These are phyloP conservation scores for Metschnikowia cerradonensis DNA, from an alignment of 805 yeast species.

Conservation along the genomic window DNA sequence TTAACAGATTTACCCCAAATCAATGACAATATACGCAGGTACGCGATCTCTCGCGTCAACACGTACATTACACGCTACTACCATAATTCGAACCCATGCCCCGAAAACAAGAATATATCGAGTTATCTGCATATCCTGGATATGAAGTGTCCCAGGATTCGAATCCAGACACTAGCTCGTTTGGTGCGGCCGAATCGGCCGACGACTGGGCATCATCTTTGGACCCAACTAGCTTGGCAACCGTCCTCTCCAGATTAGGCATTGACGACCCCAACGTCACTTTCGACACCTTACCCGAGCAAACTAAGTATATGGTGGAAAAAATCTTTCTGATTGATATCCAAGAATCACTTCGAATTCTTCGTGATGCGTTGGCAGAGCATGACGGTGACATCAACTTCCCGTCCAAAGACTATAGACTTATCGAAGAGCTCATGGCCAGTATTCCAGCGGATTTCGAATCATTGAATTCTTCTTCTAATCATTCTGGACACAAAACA, in stretches of 20 bases:
- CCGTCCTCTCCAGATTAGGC: conserved; percentile 14
- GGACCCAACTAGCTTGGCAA: conserved; percentile 4
- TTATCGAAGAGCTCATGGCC: conserved; percentile 23
- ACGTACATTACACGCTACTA: neutral
- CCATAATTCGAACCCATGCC: conserved; percentile 3
- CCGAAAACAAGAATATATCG: conserved; percentile 10
- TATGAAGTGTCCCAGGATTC: neutral
- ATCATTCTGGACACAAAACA: neutral
- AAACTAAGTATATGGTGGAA: conserved; percentile 23
- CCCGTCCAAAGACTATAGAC: conserved; percentile 25
- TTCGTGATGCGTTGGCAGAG: conserved; percentile 31
- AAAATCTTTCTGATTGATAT: conserved; percentile 23
- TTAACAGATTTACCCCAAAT: neutral
- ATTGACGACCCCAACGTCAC: conserved; percentile 1
- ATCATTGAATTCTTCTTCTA: conserved; percentile 6
- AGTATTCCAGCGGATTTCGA: conserved; percentile 14
- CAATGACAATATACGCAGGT: conserved; percentile 2
- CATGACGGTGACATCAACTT: conserved; percentile 34
- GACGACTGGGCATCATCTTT: neutral
- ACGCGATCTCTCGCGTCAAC: neutral
- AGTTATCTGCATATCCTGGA: conserved; percentile 8
- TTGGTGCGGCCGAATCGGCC: neutral
- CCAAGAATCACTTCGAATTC: conserved; percentile 27
- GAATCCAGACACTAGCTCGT: neutral
- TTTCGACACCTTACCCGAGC: conserved; percentile 7